Base-by-base conservation (phyloP, 2,329 filamentous ascomycete genomes). In the Pezicula radicicola region DNA sequence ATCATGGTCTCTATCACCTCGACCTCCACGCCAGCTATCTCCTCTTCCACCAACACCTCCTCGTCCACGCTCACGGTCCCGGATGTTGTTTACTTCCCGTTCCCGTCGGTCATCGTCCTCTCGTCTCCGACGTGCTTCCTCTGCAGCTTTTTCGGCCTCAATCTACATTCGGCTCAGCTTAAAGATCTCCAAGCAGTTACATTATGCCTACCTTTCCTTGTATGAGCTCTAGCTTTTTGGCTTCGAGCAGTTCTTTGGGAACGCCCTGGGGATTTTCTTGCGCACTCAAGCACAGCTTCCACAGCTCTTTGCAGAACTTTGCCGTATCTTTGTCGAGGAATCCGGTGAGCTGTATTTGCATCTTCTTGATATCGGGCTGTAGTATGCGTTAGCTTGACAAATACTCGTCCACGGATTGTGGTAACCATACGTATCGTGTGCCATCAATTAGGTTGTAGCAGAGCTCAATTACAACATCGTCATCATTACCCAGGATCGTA, bases 391-490 rank as follows among this genome's bases (percentile, higher is more conserved):
- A 65, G 62, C 52, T 56, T 54, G 46, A 50, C 19, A 57, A 37
- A 56, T 41, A 15, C 9, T 43, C 27, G 43, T 33, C 45, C 40
- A 13, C 36, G 39, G 43, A n/a, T 46, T 46, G 43, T 25, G 6
- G 25, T 12, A 36, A 43, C 79, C 88, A 61, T 74, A 96, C 92
- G 69, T 82, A 88, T 68, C 88, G 84, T 18, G 83, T 75, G 45
- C 85, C 86, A 67, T 97, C 92, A 28, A 86, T 79, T 33, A 86
- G 70, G 59, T 83, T 82, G 65, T 82, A 86, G 65, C 82, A 84
- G 21, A 97, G 83, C 72, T 97, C 92, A 59, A 94, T 94, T 3
- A 97, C 88, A 46, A 99, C 91, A 66, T 99, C 94, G 67, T 99
- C 94, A 63, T 99, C 94, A 61, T 82, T 89, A n/a, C 89, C 89